Base-by-base conservation (phyloP, 768 basidiomycete species). In the Trametes maxima region DNA sequence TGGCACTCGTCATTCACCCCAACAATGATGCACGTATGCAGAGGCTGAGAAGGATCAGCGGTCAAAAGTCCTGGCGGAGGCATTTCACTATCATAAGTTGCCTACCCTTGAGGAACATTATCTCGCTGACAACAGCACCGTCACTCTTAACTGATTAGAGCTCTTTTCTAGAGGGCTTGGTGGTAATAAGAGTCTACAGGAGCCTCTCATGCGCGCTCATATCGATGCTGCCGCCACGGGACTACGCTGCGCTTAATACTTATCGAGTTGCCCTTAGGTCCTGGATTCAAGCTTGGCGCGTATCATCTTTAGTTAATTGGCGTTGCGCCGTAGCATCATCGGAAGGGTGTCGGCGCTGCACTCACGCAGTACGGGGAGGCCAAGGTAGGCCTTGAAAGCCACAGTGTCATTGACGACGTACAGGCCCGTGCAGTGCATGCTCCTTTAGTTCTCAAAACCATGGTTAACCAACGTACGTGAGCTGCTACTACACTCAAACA, bases 231-330 rank as follows among this genome's bases (percentile, higher is more conserved):
- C 48, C n/a, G n/a, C n/a, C n/a, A n/a, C n/a, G n/a, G n/a, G 53
- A 55, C 13, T 65, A 65, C 47, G 59, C 53, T 19, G 55, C n/a
- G n/a, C n/a, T n/a, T n/a, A n/a, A n/a, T 25, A 4, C 50, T 65
- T 3, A 44, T 40, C 17, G 64, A 65, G 33, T 14, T n/a, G 6
- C 17, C 54, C 25, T 40, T 55, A 19, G 59, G 55, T 19, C 42
- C 43, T 11, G 59, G 49, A 1, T 54, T 61, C 13, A 65, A 65
- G 45, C 59, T 60, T 5, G 59, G 50, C 8, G 49, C 33, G 22
- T 65, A 61, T 11, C 59, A 65, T 40, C 51, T 50, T 21, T 59
- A 65, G 46, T 25, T 60, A 14, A 50, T 65, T 13, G 64, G 59
- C 3, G 55, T 60, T 0, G 13, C 14, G 10, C 64, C 58, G 10